A percentile compares a stretch with the other conserved stretches of the same genome.
Evolutionary conservation across 2,329 filamentous ascomycete genomes (phyloP).

Genomic region (Phoma sp.): DNA sequence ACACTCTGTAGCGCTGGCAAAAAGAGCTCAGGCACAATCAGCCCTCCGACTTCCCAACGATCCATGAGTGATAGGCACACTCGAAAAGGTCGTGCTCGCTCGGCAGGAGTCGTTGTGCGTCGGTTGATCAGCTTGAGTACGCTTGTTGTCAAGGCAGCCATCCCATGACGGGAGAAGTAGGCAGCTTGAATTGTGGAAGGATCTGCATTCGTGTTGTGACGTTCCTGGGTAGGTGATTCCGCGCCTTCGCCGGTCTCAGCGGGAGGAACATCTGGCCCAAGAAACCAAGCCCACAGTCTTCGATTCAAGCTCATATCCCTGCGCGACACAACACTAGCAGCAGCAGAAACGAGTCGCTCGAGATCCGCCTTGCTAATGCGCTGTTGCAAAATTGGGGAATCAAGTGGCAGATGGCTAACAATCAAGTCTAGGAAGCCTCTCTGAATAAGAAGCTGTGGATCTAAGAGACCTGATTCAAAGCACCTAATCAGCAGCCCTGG

Average conservation of each 20-base stretch:
- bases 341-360: slow-evolving; percentile 79
- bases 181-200: slow-evolving; percentile 55
- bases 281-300: slow-evolving; percentile 93
- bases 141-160: slow-evolving; percentile 74
- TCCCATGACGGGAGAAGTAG: slow-evolving; percentile 83
- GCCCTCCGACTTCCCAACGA: slow-evolving; percentile 92
- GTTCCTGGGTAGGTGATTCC: slow-evolving; percentile 53
- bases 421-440: slow-evolving; percentile 91
- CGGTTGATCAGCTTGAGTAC: slow-evolving; percentile 77
- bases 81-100: slow-evolving; percentile 83
- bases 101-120: slow-evolving; percentile 61
- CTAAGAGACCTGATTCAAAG: slow-evolving; percentile 86
- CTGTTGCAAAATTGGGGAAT: slow-evolving; percentile 79
- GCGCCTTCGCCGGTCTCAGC: slow-evolving; percentile 41
- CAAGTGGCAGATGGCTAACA: slow-evolving; percentile 85
- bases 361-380: slow-evolving; percentile 76
- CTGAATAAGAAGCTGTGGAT: slow-evolving; percentile 90
- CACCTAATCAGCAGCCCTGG: slow-evolving; percentile 88
- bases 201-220: slow-evolving; percentile 54
- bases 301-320: slow-evolving; percentile 97
- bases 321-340: slow-evolving; percentile 83
- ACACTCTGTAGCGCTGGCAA: slow-evolving; percentile 83
- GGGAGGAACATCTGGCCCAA: slow-evolving; percentile 73
- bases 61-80: slow-evolving; percentile 97
- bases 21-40: slow-evolving; percentile 88